Evolutionary conservation across 2,329 filamentous ascomycete genomes (phyloP).

Genomic region (Aspergillus sergii): DNA sequence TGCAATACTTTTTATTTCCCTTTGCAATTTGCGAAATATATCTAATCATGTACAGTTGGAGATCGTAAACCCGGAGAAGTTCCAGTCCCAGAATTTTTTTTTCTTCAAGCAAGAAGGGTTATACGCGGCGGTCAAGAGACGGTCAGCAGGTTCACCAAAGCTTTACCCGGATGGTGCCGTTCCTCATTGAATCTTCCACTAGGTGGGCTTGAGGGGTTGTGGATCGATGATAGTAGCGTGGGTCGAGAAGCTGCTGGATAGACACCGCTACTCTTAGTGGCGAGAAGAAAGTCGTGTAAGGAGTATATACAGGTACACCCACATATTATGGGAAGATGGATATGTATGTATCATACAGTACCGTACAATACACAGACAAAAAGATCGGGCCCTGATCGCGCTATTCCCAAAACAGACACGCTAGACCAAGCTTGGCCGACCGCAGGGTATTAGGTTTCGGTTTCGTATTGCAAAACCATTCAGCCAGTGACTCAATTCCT

Average conservation of each 20-base stretch:
- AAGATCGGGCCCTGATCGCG: not conserved
- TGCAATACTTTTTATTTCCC: not conserved
- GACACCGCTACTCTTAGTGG: not conserved
- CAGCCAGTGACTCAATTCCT: not conserved
- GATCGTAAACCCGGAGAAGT: not conserved
- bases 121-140: not conserved
- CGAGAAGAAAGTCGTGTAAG: too few species aligned
- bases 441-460: not conserved
- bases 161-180: too few species aligned
- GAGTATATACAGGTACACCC: too few species aligned
- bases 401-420: not conserved
- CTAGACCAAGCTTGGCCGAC: not conserved
- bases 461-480: not conserved
- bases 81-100: not conserved
- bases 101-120: constrained; percentile 2
- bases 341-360: not conserved
- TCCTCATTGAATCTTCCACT: not conserved
- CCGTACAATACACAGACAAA: not conserved
- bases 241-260: not conserved
- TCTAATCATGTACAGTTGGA: not conserved
- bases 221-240: not conserved
- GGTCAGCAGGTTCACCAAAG: not conserved
- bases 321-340: not conserved
- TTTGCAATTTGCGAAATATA: not conserved
- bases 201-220: not conserved